Percentiles rank a stretch among this genome's conserved stretches.
These are phyloP conservation scores for Eimeria zaria DNA, from an alignment of 169 alveolate species.

Conservation along the genomic window DNA sequence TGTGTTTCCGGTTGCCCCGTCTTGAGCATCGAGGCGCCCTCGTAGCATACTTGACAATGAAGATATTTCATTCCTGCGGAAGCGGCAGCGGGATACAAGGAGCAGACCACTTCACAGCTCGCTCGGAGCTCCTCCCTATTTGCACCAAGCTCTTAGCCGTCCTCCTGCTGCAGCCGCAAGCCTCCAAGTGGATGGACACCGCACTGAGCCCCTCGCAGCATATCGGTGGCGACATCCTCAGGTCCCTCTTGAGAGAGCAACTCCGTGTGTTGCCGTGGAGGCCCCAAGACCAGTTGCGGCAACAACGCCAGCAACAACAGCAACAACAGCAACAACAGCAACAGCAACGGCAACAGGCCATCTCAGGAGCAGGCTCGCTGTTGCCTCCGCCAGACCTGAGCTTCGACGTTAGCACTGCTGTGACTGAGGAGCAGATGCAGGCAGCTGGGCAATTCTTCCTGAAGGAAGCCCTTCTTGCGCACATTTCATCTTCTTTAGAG, in stretches of 20 bases:
- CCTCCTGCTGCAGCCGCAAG: constrained; percentile 81
- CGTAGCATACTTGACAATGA: constrained; percentile 71
- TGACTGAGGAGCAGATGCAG: constrained; percentile 68
- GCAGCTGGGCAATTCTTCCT: constrained; percentile 56
- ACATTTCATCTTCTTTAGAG: constrained; percentile 80
- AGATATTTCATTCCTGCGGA: constrained; percentile 71
- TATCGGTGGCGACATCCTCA: constrained; percentile 67
- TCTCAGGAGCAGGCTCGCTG: neutral
- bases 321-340: neutral
- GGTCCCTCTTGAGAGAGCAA: constrained; percentile 72
- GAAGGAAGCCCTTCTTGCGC: constrained; percentile 83
- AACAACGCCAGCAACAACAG: constrained; percentile 5
- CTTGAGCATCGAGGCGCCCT: constrained; percentile 73
- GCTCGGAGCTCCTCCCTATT: constrained; percentile 68
- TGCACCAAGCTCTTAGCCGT: constrained; percentile 75
- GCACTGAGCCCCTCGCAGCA: constrained; percentile 78
- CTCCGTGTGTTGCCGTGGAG: constrained; percentile 70
- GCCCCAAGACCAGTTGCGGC: constrained; percentile 43
- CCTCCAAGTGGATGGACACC: constrained; percentile 70
- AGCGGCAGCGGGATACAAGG: constrained; percentile 6
- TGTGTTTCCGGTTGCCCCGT: constrained; percentile 44
- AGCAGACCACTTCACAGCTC: constrained; percentile 13
- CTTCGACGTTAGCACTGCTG: constrained; percentile 15
- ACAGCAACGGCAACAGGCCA: neutral
- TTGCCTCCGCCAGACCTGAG: constrained; percentile 13